Evolutionary conservation across 352 stramenopile species (phyloP), one percentile per base, ranked within the genome.

Genomic region (Pythium sp.): DNA sequence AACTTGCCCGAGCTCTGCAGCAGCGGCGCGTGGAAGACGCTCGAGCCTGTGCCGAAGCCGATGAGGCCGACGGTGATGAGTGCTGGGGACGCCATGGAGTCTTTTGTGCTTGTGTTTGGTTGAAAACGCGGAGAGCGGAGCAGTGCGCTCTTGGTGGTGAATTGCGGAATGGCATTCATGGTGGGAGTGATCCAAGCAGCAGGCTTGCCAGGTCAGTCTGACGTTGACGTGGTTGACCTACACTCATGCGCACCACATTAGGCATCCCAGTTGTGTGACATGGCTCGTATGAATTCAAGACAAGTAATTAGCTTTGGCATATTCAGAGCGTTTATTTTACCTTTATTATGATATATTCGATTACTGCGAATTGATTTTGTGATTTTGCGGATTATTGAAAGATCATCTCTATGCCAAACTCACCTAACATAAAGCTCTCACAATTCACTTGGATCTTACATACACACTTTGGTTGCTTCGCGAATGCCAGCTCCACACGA

Each of bases 1-100:
- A 91, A 91, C 54, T 78, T 72, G 36, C 73, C 75, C 15, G 74
- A 82, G 69, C 81, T 89, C 67, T 83, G 68, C 58, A 93, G 73
- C 67, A 93, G 71, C 36, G 85, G 85, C 59, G 82, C 79, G 65
- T 93, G 85, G 75, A 93, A 93, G 51, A 90, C 81, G 73, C 75
- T 88, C 47, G 82, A 87, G 64, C 79, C 85, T 1, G 76, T 84
- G 70, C 85, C 85, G 64, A 90, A 93, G 70, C 85, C 85, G 11
- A 91, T 80, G 71, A 93, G 79, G 2, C 85, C 85, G 11, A 90
- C 83, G 53, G 43, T 61, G 68, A 91, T 89, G 46, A 72, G 78
- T 24, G 46, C 36, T 22, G 24, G 32, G 22, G 41, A 30, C 32
- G 56, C 32, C 56, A 62, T 62, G n/a, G 3, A 4, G 43, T 22